Evolutionary conservation across 345 rosid genomes (phyloP), one percentile per base, ranked within the genome.

Genomic region (Limnanthes douglasii): DNA sequence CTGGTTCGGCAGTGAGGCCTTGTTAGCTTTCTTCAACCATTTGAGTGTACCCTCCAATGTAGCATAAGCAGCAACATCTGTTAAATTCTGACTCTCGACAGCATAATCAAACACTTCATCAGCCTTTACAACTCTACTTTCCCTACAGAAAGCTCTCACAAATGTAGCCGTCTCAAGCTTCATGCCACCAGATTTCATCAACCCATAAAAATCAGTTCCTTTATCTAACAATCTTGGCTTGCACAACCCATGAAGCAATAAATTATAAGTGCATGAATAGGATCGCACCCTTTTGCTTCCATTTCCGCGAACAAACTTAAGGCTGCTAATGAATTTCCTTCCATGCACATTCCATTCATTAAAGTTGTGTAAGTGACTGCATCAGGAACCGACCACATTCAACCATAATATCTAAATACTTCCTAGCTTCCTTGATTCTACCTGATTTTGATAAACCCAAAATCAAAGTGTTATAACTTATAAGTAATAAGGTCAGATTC

Each of bases 21-120:
- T 64, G 74, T 37, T 75, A 12, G 93, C 81, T 43, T 80, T 78
- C 43, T 54, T 80, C 51, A 73, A 56, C 93, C 85, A 90, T 55
- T 69, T 80, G 19, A 85, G 63, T 0, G 73, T 58, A 49, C 69
- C 57, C 53, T 85, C 96, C 53, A 80, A 69, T 6, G 86, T 51
- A 1, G 80, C 23, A 48, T 75, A 85, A n/a, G 96, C 96, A 31
- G 74, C 60, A 51, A 60, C 85, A 54, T 85, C 76, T 0, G 65
- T 55, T 43, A 80, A 57, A 61, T 96, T 90, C 59, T 75, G 77
- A 46, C 88, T 84, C 51, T 75, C 83, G 23, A 80, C 76, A 1
- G 83, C 93, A 51, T 80, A 90, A 52, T 90, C 96, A 35, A 78
- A 90, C 25, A 90, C 80, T 45, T 73, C 93, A 45, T 85, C 80